Base-by-base conservation (phyloP, 2,329 filamentous ascomycete species). In the Pseudogymnoascus sp. region DNA sequence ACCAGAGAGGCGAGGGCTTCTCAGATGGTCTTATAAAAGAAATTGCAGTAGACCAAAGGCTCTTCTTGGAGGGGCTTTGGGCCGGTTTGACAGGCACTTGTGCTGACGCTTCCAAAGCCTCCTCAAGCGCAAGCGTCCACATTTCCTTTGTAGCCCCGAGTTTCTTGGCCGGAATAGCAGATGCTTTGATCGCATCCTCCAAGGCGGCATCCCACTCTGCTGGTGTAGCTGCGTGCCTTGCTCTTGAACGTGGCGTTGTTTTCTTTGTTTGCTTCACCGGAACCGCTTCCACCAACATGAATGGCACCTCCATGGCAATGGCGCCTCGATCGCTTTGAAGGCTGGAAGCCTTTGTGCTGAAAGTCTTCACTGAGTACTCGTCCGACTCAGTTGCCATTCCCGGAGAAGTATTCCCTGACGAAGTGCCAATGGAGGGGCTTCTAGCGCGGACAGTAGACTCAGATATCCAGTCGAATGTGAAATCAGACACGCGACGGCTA, bases 291-390 rank as follows among this genome's bases (percentile, higher is more conserved):
- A 38, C 58, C 18, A 58, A 34, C 21, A 55, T 60, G 33, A 59
- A 61, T 48, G 33, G 57, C 10, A 35, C 35, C 28, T 59, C 23
- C 21, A 60, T 34, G 8, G 59, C 45, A 28, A 59, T 28, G 9
- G 59, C 35, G 30, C 62, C 66, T 7, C 69, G 23, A 4, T 68
- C 69, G 56, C 60, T 63, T 48, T 48, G 58, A 10, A 63, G 39
- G 10, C 57, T 61, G 5, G 70, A 71, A 38, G 69, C 70, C 59
- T 69, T 69, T 3, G 68, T 70, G 62, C 68, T 71, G 2, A 63
- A 67, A 26, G 69, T 70, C 45, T 62, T 66, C 21, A 71, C 48
- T 1, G 70, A 71, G 8, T 66, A 67, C 9, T 65, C 55, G 56
- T 71, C 70, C 13, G 68, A 69, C 8, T 62, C 60, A 19, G 69